These are phyloP conservation scores for Caloboletus firmus DNA, from an alignment of 1,284 basidiomycete genomes.

Conservation along the genomic window DNA sequence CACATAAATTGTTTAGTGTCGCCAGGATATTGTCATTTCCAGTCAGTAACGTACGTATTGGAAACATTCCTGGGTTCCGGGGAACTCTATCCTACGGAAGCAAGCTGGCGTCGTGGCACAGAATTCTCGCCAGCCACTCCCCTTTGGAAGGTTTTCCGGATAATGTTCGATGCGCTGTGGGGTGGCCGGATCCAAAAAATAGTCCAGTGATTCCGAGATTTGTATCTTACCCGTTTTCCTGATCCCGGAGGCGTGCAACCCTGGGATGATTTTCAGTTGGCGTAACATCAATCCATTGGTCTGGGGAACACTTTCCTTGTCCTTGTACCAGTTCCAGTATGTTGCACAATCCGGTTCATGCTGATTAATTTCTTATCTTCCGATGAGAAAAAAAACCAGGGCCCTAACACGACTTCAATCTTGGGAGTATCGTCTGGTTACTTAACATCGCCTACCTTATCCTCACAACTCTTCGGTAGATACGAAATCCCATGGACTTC, in stretches of 20 bases:
- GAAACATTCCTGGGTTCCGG: constrained; percentile 28
- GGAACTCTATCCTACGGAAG: constrained; percentile 25
- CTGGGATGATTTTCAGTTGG: neutral
- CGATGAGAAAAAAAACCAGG: constrained; percentile 18
- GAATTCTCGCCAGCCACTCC: constrained; percentile 31
- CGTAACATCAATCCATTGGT: too few relatives aligned
- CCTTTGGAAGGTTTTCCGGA: constrained; percentile 26
- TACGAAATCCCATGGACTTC: constrained; percentile 26
- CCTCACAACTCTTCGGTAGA: constrained; percentile 28
- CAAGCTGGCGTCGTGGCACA: constrained; percentile 32
- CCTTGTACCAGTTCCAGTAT: constrained; percentile 25
- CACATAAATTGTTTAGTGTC: neutral
- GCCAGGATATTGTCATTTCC: too few relatives aligned
- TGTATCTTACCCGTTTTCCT: constrained; percentile 17
- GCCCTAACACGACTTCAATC: constrained; percentile 17
- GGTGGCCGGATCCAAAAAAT: neutral
- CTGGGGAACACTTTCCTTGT: constrained; percentile 13
- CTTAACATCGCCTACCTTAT: constrained; percentile 15
- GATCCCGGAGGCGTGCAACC: constrained; percentile 21
- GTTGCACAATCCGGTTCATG: constrained; percentile 24
- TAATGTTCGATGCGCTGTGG: constrained; percentile 27
- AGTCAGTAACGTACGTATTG: constrained; percentile 8
- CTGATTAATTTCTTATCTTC: constrained; percentile 22
- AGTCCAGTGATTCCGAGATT: neutral
- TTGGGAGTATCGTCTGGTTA: neutral